phyloP scores from a whole-genome alignment of 2,329 filamentous ascomycete species.

The Amphichorda felina region DNA sequence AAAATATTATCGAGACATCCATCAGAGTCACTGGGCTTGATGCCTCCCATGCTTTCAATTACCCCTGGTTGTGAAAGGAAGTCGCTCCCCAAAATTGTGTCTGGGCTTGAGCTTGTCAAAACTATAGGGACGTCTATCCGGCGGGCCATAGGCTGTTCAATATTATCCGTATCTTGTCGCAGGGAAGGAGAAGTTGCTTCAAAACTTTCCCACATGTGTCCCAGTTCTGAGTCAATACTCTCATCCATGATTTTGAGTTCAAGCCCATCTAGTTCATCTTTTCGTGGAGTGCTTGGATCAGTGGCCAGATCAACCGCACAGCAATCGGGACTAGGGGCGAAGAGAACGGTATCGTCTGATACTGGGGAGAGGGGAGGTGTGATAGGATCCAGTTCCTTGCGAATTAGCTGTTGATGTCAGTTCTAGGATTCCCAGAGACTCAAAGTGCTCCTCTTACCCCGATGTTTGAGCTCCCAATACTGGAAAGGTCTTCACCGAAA shows the following conservation, averaged over 20 bases:
- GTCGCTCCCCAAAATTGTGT: background rate
- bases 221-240: background rate
- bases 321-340: slow-evolving; percentile 8
- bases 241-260: background rate
- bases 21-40: background rate
- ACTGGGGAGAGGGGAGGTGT: slow-evolving; percentile 16
- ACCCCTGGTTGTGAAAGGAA: background rate
- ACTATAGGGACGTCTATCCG: background rate
- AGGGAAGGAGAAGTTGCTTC: too few species aligned
- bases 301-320: slow-evolving; percentile 16
- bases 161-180: background rate
- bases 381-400: slow-evolving; percentile 6
- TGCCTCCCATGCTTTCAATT: too few species aligned
- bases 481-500: too few species aligned
- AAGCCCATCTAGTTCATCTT: background rate
- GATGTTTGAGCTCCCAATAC: too few species aligned
- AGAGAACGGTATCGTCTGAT: slow-evolving; percentile 8
- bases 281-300: slow-evolving; percentile 15
- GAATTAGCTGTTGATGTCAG: background rate
- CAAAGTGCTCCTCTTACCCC: too few species aligned
- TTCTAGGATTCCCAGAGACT: too few species aligned
- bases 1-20: background rate
- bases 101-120: background rate
- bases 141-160: background rate
- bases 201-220: too few species aligned